These are phyloP conservation scores for Yamadazyma endophytica DNA, from an alignment of 805 yeast species.

Conservation along the genomic window DNA sequence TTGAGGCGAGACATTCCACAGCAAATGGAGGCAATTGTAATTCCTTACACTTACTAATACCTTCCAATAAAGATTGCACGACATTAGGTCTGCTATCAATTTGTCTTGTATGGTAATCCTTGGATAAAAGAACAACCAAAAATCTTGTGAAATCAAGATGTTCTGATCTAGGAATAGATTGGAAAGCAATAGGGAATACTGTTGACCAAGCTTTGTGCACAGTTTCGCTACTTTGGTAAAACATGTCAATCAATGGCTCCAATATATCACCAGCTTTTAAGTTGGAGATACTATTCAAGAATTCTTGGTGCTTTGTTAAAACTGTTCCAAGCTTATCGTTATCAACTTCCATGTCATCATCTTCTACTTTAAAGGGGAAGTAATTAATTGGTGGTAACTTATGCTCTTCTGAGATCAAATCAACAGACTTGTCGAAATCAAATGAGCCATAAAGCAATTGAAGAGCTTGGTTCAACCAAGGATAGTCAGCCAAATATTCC, in stretches of 20 bases:
- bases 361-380: conserved; percentile 27
- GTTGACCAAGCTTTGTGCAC: conserved; percentile 81
- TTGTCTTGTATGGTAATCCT: conserved; percentile 92
- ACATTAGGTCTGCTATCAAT: conserved; percentile 83
- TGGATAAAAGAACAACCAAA: conserved; percentile 72
- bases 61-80: conserved; percentile 77
- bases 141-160: conserved; percentile 80
- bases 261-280: conserved; percentile 57
- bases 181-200: conserved; percentile 77
- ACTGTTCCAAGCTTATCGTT: conserved; percentile 17
- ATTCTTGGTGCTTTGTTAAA: conserved; percentile 23
- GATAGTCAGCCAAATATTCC: conserved; percentile 90
- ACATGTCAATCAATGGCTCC: conserved; percentile 71
- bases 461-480: conserved; percentile 92
- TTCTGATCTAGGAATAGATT: conserved; percentile 72
- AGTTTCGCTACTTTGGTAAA: conserved; percentile 75
- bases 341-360: conserved; percentile 26
- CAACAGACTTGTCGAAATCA: conserved; percentile 45
- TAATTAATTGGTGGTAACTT: conserved; percentile 50
- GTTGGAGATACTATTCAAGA: conserved; percentile 25
- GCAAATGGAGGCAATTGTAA: conserved; percentile 91
- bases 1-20: conserved; percentile 79
- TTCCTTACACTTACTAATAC: conserved; percentile 67
- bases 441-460: conserved; percentile 81
- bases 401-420: conserved; percentile 45